Percentiles rank a stretch among this genome's conserved stretches.
phyloP scores from a whole-genome alignment of 2,329 filamentous ascomycete species.

The Verticillium klebahnii region DNA sequence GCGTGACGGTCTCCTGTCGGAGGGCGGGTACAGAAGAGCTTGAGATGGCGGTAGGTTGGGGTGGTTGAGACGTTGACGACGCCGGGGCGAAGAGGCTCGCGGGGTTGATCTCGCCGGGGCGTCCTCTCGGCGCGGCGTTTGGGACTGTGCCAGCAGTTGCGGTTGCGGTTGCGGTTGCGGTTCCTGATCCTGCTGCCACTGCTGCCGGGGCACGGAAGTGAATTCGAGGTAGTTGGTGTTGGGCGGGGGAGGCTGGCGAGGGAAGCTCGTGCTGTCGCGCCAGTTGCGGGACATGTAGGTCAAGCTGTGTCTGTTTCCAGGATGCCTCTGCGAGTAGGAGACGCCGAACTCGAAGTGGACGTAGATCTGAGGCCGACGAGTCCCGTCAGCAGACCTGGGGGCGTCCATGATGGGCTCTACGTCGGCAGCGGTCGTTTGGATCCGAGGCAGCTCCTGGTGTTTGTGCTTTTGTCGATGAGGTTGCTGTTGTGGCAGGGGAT shows the following conservation, averaged over 20 bases:
- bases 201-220: slow-evolving; percentile 11
- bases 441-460: background rate
- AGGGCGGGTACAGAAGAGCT: background rate
- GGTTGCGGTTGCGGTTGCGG: slow-evolving; percentile 1
- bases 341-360: slow-evolving; percentile 48
- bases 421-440: background rate
- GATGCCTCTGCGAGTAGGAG: slow-evolving; percentile 40
- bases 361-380: slow-evolving; percentile 36
- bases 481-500: slow-evolving; percentile 13
- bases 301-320: slow-evolving; percentile 37
- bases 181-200: slow-evolving; percentile 7
- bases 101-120: background rate
- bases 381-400: slow-evolving; percentile 18
- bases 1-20: slow-evolving; percentile 6
- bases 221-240: slow-evolving; percentile 37
- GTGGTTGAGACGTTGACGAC: background rate
- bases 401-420: slow-evolving; percentile 9
- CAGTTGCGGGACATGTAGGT: slow-evolving; percentile 43
- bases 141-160: background rate
- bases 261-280: slow-evolving; percentile 35
- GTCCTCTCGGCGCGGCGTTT: background rate
- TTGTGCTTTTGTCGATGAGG: background rate
- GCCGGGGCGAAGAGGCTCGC: background rate
- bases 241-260: slow-evolving; percentile 39
- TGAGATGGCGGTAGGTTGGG: background rate